These are phyloP conservation scores for Gossypium laxum DNA, from an alignment of 441 rosid genomes.

Conservation along the genomic window DNA sequence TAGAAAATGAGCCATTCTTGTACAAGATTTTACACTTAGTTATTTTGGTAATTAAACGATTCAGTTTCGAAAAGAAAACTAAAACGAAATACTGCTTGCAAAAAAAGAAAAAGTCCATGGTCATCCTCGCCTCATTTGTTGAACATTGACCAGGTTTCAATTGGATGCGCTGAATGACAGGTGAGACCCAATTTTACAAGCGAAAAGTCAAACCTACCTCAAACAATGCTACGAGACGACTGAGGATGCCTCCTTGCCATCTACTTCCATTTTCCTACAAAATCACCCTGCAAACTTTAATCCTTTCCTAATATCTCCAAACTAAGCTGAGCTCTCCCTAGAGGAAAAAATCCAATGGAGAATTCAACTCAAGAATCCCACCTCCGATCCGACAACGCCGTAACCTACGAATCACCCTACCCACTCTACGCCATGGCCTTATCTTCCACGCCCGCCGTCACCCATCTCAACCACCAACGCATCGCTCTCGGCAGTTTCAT, in stretches of 20 bases:
- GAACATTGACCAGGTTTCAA: neutral
- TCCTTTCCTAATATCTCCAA: neutral
- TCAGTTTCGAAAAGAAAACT: no score
- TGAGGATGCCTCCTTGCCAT: neutral
- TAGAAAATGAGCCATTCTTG: no score
- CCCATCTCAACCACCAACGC: constrained; percentile 31
- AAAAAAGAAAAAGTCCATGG: no score
- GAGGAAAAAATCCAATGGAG: constrained; percentile 32
- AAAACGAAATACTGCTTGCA: no score
- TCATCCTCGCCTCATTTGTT: neutral
- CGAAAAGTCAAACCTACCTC: neutral
- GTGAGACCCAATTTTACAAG: neutral
- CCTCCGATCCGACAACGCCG: constrained; percentile 54
- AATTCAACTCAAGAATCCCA: constrained; percentile 66
- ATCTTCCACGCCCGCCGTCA: constrained; percentile 30
- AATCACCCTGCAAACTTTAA: neutral
- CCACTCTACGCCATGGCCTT: constrained; percentile 76
- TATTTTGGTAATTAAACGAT: no score
- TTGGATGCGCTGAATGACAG: neutral
- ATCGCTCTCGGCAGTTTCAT: constrained; percentile 80
- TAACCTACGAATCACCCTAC: constrained; percentile 68
- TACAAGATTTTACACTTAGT: no score
- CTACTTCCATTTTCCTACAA: neutral
- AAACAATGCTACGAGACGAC: neutral
- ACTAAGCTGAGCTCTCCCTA: neutral